Evolutionary conservation across 2,329 filamentous ascomycete genomes (phyloP), one percentile per base, ranked within the genome.

Genomic region (Geosmithia putterillii): DNA sequence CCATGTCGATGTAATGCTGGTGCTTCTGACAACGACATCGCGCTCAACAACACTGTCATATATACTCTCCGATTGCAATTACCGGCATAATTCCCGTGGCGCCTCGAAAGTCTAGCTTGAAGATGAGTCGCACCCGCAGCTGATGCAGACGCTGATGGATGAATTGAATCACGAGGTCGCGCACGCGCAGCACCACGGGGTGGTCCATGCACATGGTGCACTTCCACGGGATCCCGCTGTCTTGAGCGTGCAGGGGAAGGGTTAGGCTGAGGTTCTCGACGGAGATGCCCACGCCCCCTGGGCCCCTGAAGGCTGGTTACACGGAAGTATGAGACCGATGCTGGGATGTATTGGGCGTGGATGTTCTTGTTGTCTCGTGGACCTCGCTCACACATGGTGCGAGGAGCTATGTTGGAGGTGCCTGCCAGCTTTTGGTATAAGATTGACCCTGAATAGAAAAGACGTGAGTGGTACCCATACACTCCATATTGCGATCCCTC

Each of bases 171-270:
- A 85, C 76, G 1, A 86, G 62, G 50, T 81, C 72, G 3, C 81
- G 67, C 45, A 69, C 65, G 5, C 81, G 68, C 0, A 73, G 72
- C 0, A 83, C 75, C 1, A 76, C 73, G 0, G 77, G 76, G 9
- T 74, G 66, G 9, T 68, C 66, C 0, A 78, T 84, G n/a, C 80
- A 69, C 60, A 70, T 82, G 19, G 79, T 73, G 60, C 85, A 81
- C 55, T 85, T 85, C 79, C 79, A 84, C 19, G 73, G 67, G 40
- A 86, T 80, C 2, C 81, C 82, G 47, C 76, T 74, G 53, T 86
- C 82, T 52, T 83, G 73, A 58, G 86, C 81, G 52, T 86, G 81
- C 2, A 84, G 63, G 48, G n/a, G n/a, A n/a, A n/a, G n/a, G n/a
- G n/a, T n/a, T n/a, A n/a, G n/a, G n/a, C n/a, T n/a, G n/a, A n/a